phyloP scores from a whole-genome alignment of 495 filamentous ascomycete genomes.

The Stereocaulon alpinum region DNA sequence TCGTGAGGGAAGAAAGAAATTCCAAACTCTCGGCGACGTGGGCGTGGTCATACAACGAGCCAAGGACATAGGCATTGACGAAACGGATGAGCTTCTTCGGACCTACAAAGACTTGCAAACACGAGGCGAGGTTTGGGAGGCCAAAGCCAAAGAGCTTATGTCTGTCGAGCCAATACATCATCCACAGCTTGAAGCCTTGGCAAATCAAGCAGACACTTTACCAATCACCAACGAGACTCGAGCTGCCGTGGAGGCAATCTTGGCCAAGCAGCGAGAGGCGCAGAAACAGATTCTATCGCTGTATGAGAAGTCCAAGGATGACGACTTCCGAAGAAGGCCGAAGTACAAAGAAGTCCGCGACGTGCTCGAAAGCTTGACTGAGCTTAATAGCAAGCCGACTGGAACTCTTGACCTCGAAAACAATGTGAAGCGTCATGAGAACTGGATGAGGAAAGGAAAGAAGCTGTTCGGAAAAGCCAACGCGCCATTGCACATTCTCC shows the following conservation, averaged over 20 bases:
- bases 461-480: constrained; percentile 99
- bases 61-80: constrained; percentile 61
- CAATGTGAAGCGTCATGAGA: constrained; percentile 90
- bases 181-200: constrained; percentile 86
- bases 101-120: constrained; percentile 65
- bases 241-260: constrained; percentile 75
- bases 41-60: constrained; percentile 66
- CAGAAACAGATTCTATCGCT: constrained; percentile 75
- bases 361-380: constrained; percentile 73
- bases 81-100: constrained; percentile 64
- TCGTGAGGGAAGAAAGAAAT: constrained; percentile 47
- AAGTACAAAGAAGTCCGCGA: constrained; percentile 86
- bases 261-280: constrained; percentile 92
- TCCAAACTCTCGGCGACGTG: constrained; percentile 62
- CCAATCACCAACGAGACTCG: constrained; percentile 77
- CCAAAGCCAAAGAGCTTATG: constrained; percentile 89
- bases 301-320: constrained; percentile 63
- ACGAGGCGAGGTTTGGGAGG: constrained; percentile 79
- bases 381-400: constrained; percentile 80
- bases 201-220: constrained; percentile 60
- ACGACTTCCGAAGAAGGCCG: constrained; percentile 68
- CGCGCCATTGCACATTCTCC: constrained; percentile 88
- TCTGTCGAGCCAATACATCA: constrained; percentile 82
- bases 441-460: constrained; percentile 99
- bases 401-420: constrained; percentile 90